Base-by-base conservation (phyloP, 129 eudicot genomes). In the Flaveria ramosissima region DNA sequence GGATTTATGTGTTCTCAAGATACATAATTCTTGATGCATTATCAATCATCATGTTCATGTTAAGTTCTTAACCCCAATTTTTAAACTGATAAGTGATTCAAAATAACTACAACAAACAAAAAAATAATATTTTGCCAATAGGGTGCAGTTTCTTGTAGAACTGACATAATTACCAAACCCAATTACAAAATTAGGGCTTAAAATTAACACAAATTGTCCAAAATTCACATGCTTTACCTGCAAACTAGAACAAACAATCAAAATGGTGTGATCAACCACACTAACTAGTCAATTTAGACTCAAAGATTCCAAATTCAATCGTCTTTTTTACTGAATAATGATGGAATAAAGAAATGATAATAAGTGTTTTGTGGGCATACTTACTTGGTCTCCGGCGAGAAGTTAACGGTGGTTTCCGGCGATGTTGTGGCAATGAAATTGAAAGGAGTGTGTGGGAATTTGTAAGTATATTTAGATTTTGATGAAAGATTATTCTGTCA, bases 151-250 rank as follows among this genome's bases (percentile, higher is more conserved):
- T 48, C 53, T 48, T 19, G 7, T 68, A 39, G 19, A 68, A 41
- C 53, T 19, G 55, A 17, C 57, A 68, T 10, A 68, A 42, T 16
- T 42, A 71, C 65, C 39, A 72, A 51, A 17, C 74, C 74, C 78
- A 64, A 69, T 63, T 79, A 60, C 48, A 1, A 12, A 72, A 79
- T 20, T 79, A 66, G 78, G 78, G 83, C 73, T 72, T 65, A 78
- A 20, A 62, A 13, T 24, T 41, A 23, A 62, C 56, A 39, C 3
- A 30, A 51, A 20, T 39, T 21, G 16, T 16, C 19, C 69, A 62
- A 9, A 55, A 36, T 55, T 21, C 64, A 1, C 30, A 21, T 20
- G 15, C 0, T 56, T 20, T 48, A 48, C 17, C 55, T 48, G 55
- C 6, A 48, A 9, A 57, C 8, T n/a, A 57, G 23, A 57, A 9